A percentile compares a stretch with the other conserved stretches of the same genome.
These are phyloP conservation scores for Ascochyta lentis DNA, from an alignment of 2,329 filamentous ascomycete species.

Conservation along the genomic window DNA sequence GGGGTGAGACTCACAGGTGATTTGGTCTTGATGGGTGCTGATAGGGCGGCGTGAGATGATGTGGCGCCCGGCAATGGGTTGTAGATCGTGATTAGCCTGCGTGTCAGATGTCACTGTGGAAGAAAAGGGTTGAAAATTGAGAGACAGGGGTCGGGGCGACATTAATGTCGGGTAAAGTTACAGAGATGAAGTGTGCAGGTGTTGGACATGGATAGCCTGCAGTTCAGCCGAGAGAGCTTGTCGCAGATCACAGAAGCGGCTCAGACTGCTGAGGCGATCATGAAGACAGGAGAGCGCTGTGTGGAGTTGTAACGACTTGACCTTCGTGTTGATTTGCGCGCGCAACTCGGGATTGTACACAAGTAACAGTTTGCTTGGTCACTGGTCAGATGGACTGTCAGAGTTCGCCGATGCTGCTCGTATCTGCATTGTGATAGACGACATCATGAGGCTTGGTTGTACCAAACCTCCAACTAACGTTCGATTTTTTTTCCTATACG, in stretches of 20 bases:
- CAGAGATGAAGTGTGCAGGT: not conserved
- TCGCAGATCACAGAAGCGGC: not conserved
- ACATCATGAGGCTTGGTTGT: not conserved
- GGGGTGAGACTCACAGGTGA: not conserved
- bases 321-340: not conserved
- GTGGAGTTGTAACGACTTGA: not conserved
- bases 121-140: not conserved
- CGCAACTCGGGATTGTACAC: not conserved
- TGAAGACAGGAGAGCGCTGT: not conserved
- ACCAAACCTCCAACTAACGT: not conserved
- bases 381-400: not conserved
- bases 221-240: not conserved
- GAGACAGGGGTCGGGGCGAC: not conserved
- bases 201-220: slow-evolving; percentile 2
- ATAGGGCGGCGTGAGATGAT: slow-evolving; percentile 17
- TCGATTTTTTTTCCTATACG: slow-evolving; percentile 2
- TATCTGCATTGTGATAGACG: slow-evolving; percentile 2
- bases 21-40: slow-evolving; percentile 1
- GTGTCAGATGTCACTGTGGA: slow-evolving; percentile 9
- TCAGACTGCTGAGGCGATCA: not conserved
- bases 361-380: not conserved
- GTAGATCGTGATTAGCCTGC: slow-evolving; percentile 18
- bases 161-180: slow-evolving; percentile 4
- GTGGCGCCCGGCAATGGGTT: slow-evolving; percentile 16
- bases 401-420: slow-evolving; percentile 1